Evolutionary conservation across 306 rosid genomes (phyloP), one percentile per base, ranked within the genome.

Genomic region (Acacia confusa): DNA sequence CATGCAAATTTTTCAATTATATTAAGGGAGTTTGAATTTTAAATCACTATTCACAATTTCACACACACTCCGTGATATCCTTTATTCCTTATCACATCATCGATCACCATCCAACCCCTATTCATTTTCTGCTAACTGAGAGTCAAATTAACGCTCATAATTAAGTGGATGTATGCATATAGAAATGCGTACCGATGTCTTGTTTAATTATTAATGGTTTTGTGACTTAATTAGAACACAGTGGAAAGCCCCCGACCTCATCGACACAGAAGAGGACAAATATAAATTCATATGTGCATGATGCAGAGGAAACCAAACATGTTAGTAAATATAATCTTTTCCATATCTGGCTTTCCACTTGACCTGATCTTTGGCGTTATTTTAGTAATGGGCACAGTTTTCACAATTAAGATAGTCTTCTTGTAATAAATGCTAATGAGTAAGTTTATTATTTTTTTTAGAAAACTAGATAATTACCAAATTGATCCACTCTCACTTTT

Each of bases 381-480:
- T 52, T 55, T 40, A 27, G 58, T 19, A 52, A 78, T 78, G 75
- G 57, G 69, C 11, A 68, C 72, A 72, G 83, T 79, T 44, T 71
- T 34, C 47, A 70, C 50, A 15, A 28, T n/a, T 13, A 43, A 60
- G 61, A 25, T n/a, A n/a, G 50, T 72, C 72, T 60, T 14, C 7
- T 22, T 60, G 25, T 60, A 30, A 58, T 73, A 27, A 73, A 71
- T 19, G 20, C 40, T 22, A 63, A 9, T 28, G 7, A 61, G 69
- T 20, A 25, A 10, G 68, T 61, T 27, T n/a, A n/a, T 60, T 61
- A 34, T 4, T 34, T 34, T 24, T 25, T 13, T 4, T 24, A 25
- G 7, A 27, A 25, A 60, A 11, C 9, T n/a, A 55, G 13, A n/a
- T 20, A 8, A 57, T 7, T 6, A 36, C 5, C 40, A 5, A 36